Evolutionary conservation across 1,284 basidiomycete genomes (phyloP), one percentile per base, ranked within the genome.

Genomic region (Anthracocystis setariae): DNA sequence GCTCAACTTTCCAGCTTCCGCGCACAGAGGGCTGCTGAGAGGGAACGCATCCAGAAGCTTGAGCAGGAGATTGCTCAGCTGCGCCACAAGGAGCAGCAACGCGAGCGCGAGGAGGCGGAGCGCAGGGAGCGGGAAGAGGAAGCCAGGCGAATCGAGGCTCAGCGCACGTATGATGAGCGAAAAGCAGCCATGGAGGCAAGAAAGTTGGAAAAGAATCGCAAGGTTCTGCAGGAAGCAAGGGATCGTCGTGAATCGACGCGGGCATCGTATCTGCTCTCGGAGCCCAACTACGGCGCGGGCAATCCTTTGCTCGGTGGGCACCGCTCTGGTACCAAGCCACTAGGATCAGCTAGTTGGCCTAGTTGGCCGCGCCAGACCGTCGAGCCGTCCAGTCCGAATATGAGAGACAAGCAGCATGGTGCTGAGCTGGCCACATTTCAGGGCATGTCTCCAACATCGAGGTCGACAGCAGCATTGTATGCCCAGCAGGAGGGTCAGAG

Each of bases 221-320:
- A 46, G 32, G 48, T 65, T 25, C 46, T 74, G 46, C 60, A 65
- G 25, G 73, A 74, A 37, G 67, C 73, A 13, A 48, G 73, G 27
- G 73, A 74, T 13, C 44, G 73, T 21, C 38, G 73, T 12, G 68
- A 49, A 5, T 60, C 57, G 10, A 67, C 70, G 3, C 38, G 64
- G n/a, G 55, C 63, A 21, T 56, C 60, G 38, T 56, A 49, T 21
- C 20, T 73, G 49, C 45, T 67, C 7, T 39, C 48, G 15, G 59
- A 63, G 56, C 56, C 64, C 10, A 73, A 73, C 43, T 73, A 67
- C 25, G 70, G 70, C 3, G 70, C 70, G 10, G 70, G 70, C 12
- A 73, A 60, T 37, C 60, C 64, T 12, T 39, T 72, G 40, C 44
- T 65, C 13, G 52, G 42, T 3, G 47, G 32, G 10, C 27, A 35